Base-by-base conservation (phyloP, 257 asterid species). In the Primulina huaijiensis region DNA sequence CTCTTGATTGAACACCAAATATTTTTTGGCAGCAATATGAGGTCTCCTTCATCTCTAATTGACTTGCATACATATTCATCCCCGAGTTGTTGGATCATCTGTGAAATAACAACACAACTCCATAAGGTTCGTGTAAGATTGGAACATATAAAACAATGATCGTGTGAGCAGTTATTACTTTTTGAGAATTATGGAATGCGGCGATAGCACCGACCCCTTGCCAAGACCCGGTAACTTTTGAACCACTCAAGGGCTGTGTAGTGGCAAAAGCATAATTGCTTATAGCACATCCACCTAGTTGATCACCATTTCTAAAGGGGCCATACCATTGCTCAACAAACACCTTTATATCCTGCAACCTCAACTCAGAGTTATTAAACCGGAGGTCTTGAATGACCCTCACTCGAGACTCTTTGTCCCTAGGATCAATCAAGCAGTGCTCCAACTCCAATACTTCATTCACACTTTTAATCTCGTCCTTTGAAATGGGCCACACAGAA, bases 291-390 rank as follows among this genome's bases (percentile, higher is more conserved):
- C 97, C 98, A 17, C 98, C 98, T 25, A 92, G 79, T 83, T 92
- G 98, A 46, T 92, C 98, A n/a, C 98, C 97, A 1, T 93, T 87
- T 64, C 96, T 82, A 63, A 88, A 93, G 4, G 97, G 97, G 17
- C 97, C 98, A 73, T 90, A 93, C 98, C 98, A 93, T 62, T 84
- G 95, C 87, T 93, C 98, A 5, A 82, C 75, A 66, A 84, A 92
- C 74, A 88, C 94, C 50, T 70, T 83, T 58, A 89, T 70, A 4
- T 75, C 38, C 60, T 70, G 62, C 77, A 92, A 69, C 72, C 62
- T 78, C 75, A 86, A 2, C 53, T 68, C 70, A 0, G 71, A 70
- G 19, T 79, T 77, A 3, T 69, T 66, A 30, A 68, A 21, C 20
- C 60, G 71, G 5, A 89, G 73, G 7, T 57, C 79, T 80, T 83